Conservation (phyloP, 108 stramenopile genomes). For the Nitzschia putrida region DNA sequence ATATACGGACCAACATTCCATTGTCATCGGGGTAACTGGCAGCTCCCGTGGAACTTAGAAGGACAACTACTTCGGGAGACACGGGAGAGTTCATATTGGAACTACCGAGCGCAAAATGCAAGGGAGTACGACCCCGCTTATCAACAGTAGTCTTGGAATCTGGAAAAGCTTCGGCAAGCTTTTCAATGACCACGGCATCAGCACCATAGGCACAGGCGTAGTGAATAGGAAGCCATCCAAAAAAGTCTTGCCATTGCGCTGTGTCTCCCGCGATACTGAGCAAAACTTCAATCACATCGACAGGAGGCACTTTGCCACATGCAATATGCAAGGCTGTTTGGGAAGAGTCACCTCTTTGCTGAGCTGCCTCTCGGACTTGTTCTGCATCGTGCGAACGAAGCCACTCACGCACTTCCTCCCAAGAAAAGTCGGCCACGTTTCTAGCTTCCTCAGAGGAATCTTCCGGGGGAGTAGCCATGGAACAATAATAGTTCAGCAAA, state of each 20-base stretch:
- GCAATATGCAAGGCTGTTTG: constrained; percentile 74
- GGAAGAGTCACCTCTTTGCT: constrained; percentile 57
- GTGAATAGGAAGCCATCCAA: constrained; percentile 80
- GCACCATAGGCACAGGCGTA: constrained; percentile 75
- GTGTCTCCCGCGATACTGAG: constrained; percentile 56
- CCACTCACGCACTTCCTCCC: constrained; percentile 66
- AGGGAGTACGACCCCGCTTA: constrained; percentile 61
- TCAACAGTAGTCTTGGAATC: constrained; percentile 60
- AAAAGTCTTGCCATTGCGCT: constrained; percentile 64
- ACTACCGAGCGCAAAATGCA: constrained; percentile 73
- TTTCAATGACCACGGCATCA: constrained; percentile 48
- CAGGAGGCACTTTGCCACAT: constrained; percentile 56
- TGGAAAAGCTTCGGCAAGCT: constrained; percentile 63
- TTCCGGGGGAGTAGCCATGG: constrained; percentile 21
- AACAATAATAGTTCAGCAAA: constrained; percentile 28
- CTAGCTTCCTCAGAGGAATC: constrained; percentile 35
- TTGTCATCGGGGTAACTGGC: constrained; percentile 65
- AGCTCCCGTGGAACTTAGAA: constrained; percentile 63
- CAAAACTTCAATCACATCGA: constrained; percentile 58
- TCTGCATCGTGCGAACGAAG: constrained; percentile 46
- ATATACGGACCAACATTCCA: constrained; percentile 66
- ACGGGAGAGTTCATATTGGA: constrained; percentile 41
- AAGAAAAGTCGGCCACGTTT: constrained; percentile 37
- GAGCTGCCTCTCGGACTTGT: constrained; percentile 58
- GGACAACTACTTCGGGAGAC: constrained; percentile 42